Percentiles rank a stretch among this genome's conserved stretches.
phyloP scores from a whole-genome alignment of 352 stramenopile species.

The Achlya hypogyna region DNA sequence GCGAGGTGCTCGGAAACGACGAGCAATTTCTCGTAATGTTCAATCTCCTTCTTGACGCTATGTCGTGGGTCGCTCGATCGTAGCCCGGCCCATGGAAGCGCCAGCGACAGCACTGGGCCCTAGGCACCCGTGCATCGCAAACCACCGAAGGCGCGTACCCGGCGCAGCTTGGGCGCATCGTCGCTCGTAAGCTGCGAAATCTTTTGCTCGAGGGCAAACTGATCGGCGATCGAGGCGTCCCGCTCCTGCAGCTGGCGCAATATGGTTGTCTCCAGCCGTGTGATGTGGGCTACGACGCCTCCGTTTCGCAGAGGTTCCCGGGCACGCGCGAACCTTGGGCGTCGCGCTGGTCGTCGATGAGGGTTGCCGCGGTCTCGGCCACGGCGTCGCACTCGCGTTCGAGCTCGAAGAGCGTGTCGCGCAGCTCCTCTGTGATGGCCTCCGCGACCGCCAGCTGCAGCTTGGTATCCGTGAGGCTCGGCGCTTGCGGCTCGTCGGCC shows the following conservation, averaged over 20 bases:
- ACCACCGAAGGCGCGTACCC: too few relatives aligned
- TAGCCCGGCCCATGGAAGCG: not conserved
- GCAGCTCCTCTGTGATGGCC: not conserved
- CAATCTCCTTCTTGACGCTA: slow-evolving; percentile 1
- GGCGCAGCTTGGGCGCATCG: not conserved
- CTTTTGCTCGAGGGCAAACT: slow-evolving; percentile 15
- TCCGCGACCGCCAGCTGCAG: not conserved
- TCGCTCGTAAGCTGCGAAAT: not conserved
- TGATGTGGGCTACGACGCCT: not conserved
- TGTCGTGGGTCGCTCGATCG: not conserved
- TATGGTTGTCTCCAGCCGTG: not conserved
- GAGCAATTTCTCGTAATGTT: slow-evolving; percentile 12
- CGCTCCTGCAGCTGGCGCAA: not conserved
- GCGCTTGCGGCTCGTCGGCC: not conserved
- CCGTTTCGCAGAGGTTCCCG: not conserved
- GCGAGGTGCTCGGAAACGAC: not conserved
- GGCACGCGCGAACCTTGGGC: too few relatives aligned
- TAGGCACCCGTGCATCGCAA: not conserved
- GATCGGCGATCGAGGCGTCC: slow-evolving; percentile 11
- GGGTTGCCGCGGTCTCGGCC: not conserved
- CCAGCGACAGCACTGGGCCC: not conserved
- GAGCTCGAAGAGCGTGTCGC: not conserved
- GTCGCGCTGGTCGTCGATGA: not conserved
- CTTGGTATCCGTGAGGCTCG: not conserved
- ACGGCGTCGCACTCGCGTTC: slow-evolving; percentile 9